Evolutionary conservation across 495 filamentous ascomycete species (phyloP), one percentile per base, ranked within the genome.

Genomic region (Chaetomium tenue): DNA sequence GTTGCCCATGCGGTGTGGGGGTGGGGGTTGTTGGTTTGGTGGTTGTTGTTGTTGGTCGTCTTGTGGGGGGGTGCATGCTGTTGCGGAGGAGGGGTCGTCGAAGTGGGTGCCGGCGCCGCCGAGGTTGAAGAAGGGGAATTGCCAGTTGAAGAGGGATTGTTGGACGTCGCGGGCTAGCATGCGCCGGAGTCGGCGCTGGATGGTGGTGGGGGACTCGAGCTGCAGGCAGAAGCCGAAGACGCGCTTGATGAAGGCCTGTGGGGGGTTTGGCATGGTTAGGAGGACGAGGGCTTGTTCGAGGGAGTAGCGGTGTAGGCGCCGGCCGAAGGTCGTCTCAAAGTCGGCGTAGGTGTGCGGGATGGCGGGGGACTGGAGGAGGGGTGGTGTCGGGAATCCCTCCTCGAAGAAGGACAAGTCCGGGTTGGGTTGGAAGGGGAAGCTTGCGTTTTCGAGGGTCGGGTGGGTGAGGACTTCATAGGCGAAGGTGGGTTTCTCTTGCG

Each of bases 41-140:
- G n/a, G n/a, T 6, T 47, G 1, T 22, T 22, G 44, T 22, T 47
- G 55, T 9, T 40, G 39, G 39, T 9, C 4, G 40, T 44, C 40
- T 2, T 3, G 23, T 25, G n/a, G 20, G 15, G 64, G 51, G 69
- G 47, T 30, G 28, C 3, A 2, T 65, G 67, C 54, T 60, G 25
- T 13, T 23, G 25, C 22, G 20, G 48, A 2, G 25, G 26, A 33
- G 11, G 23, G 13, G 13, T 12, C 22, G 26, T 54, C 28, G 60
- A 86, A 87, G 65, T 88, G 87, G 1, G 85, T 88, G 0, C 88
- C 89, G 3, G 89, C 84, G 4, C 88, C 89, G 16, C 89, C 89
- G 51, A 91, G 77, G 55, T 85, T 76, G 42, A 87, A 79, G 44
- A 89, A 88, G 3, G 88, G 88, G 20, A 83, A 78, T n/a, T 81